Evolutionary conservation across 805 yeast species (phyloP).

Genomic region (Cyberlindnera petersonii): DNA sequence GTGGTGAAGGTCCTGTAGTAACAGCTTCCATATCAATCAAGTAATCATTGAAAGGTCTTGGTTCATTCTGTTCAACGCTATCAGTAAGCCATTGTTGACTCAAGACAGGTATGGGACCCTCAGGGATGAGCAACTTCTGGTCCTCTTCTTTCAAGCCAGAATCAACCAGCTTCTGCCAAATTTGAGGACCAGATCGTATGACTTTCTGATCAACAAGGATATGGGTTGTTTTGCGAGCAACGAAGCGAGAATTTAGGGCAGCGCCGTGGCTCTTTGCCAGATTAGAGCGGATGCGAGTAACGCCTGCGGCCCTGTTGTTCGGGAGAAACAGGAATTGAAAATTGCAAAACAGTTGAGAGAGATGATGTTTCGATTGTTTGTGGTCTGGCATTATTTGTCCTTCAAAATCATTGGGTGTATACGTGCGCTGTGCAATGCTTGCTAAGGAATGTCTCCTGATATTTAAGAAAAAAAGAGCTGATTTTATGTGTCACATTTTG

Average conservation of each 20-base stretch:
- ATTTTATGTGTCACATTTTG: too few species aligned
- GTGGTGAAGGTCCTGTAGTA: neutral
- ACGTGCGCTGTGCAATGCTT: too few species aligned
- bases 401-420: neutral
- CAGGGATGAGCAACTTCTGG: neutral
- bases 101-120: conserved; percentile 7
- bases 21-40: conserved; percentile 10
- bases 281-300: conserved; percentile 16
- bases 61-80: conserved; percentile 13
- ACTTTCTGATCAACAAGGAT: conserved; percentile 21
- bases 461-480: too few species aligned
- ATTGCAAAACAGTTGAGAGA: conserved; percentile 17
- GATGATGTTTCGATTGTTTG: too few species aligned
- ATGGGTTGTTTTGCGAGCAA: conserved; percentile 13
- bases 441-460: too few species aligned
- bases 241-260: conserved; percentile 7
- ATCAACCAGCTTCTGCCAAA: conserved; percentile 7
- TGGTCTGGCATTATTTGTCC: conserved; percentile 1
- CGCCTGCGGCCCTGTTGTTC: conserved; percentile 17
- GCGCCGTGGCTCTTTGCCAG: conserved; percentile 23
- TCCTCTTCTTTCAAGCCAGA: conserved; percentile 2
- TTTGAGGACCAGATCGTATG: conserved; percentile 11
- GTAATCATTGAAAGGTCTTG: conserved; percentile 8
- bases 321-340: conserved; percentile 22
- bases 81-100: conserved; percentile 24